phyloP scores from a whole-genome alignment of 2,329 filamentous ascomycete species.

The Penicillium palitans region DNA sequence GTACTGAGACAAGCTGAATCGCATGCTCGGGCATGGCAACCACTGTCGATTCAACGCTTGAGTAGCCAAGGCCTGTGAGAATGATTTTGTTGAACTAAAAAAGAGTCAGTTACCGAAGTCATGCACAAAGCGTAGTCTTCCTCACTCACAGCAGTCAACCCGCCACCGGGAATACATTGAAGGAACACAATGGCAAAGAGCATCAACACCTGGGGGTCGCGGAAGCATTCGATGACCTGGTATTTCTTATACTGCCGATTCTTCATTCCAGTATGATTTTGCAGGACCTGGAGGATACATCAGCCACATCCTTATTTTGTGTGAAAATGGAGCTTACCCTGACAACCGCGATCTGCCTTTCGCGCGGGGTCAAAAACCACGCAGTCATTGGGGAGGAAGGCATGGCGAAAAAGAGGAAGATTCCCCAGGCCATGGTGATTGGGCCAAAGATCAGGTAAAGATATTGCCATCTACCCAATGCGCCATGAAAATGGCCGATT shows the following conservation, averaged over 20 bases:
- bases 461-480: not conserved
- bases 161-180: not conserved
- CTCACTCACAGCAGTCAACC: not conserved
- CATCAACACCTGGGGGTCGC: slow-evolving; percentile 1
- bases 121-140: not conserved
- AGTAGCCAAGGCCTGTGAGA: not conserved
- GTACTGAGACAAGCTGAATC: not conserved
- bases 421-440: not conserved
- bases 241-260: not conserved
- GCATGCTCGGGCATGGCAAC: slow-evolving; percentile 1
- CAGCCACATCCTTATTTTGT: not conserved
- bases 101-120: not conserved
- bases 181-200: slow-evolving; percentile 1
- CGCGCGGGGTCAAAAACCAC: not conserved
- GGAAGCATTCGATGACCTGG: not conserved
- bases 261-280: not conserved
- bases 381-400: not conserved
- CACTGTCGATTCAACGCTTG: not conserved
- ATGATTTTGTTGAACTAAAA: not conserved
- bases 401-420: not conserved
- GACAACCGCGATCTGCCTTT: not conserved
- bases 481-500: not conserved
- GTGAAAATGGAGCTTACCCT: not conserved
- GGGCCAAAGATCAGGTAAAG: not conserved
- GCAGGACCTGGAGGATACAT: not conserved